Percentiles rank a stretch among this genome's conserved stretches.
Conservation (phyloP, 768 basidiomycete genomes). For the Multifurca ochricompacta region DNA sequence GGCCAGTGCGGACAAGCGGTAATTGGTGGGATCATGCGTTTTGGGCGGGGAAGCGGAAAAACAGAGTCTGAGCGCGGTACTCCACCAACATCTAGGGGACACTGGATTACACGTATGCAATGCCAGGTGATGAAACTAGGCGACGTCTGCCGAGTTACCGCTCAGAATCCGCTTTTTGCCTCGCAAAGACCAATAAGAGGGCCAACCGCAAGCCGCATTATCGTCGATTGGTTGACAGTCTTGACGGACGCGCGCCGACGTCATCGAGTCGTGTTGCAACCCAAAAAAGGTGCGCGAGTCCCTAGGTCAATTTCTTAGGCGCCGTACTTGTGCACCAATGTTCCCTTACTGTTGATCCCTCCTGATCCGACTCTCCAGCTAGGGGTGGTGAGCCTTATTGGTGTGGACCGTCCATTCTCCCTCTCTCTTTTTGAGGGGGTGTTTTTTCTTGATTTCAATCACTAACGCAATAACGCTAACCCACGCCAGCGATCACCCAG, state of each 20-base stretch:
- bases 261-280: background rate
- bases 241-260: background rate
- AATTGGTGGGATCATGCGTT: slow-evolving; percentile 55
- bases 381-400: slow-evolving; percentile 5
- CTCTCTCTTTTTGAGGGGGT: background rate
- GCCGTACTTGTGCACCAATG: background rate
- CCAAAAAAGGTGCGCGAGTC: background rate
- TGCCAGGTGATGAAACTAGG: background rate
- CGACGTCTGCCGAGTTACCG: background rate
- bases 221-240: background rate
- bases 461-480: background rate
- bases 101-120: background rate
- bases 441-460: background rate
- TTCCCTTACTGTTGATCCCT: background rate
- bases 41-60: slow-evolving; percentile 33
- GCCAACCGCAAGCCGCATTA: background rate
- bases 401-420: background rate
- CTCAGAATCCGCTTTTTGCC: slow-evolving; percentile 1
- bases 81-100: background rate
- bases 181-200: background rate
- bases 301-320: background rate
- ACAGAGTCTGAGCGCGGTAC: background rate
- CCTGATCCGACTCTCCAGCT: too few species aligned
- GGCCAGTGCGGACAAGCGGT: slow-evolving; percentile 38
- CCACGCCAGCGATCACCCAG: background rate